These are phyloP conservation scores for Colletotrichum camelliae DNA, from an alignment of 2,329 filamentous ascomycete species.

Conservation along the genomic window DNA sequence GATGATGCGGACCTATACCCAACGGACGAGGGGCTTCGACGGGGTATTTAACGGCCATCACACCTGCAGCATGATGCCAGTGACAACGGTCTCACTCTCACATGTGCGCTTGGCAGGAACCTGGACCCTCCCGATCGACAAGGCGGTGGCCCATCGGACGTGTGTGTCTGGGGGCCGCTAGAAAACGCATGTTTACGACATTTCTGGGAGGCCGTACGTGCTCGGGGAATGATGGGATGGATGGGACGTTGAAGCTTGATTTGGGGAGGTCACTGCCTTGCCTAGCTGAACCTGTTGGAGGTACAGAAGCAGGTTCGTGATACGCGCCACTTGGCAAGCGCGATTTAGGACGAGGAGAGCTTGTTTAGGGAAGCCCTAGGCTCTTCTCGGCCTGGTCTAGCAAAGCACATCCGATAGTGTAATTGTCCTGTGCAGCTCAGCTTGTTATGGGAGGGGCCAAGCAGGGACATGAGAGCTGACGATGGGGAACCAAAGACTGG, in stretches of 20 bases:
- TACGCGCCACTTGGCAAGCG: neutral
- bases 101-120: constrained; percentile 3
- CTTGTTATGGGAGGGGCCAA: neutral
- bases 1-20: neutral
- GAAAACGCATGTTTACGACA: constrained; percentile 19
- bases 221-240: neutral
- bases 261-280: neutral
- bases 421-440: neutral
- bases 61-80: neutral
- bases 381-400: neutral
- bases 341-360: neutral
- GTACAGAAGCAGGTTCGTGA: neutral
- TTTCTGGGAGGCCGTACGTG: neutral
- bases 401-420: neutral
- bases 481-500: neutral
- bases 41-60: constrained; percentile 8
- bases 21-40: neutral
- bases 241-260: neutral
- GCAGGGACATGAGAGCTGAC: neutral
- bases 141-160: constrained; percentile 10
- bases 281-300: neutral
- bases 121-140: constrained; percentile 14
- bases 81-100: constrained; percentile 6
- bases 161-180: constrained; percentile 4
- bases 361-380: neutral